phyloP scores from a whole-genome alignment of 768 basidiomycete genomes.

The Lentinula sp. region DNA sequence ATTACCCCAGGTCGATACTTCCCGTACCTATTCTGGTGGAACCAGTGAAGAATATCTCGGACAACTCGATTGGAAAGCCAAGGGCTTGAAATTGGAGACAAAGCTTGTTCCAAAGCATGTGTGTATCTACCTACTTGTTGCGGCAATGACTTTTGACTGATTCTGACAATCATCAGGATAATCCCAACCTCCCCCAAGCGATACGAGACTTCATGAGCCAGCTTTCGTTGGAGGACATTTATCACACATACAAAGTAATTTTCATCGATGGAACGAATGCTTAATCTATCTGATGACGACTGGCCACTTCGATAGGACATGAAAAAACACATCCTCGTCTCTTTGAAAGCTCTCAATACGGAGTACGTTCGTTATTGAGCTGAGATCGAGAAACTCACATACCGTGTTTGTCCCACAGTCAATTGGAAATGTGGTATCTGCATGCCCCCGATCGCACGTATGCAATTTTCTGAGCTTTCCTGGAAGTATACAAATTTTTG shows the following conservation, averaged over 20 bases:
- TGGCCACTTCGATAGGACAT: not conserved
- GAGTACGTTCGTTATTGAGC: conserved; percentile 29
- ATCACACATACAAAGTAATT: not conserved
- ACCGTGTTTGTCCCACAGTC: conserved; percentile 26
- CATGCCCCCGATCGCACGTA: conserved; percentile 45
- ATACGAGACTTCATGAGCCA: not conserved
- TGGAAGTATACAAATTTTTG: not conserved
- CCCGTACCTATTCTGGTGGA: conserved; percentile 9
- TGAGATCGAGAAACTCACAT: not conserved
- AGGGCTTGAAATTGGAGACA: conserved; percentile 38
- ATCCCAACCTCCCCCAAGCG: not conserved
- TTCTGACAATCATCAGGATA: not conserved
- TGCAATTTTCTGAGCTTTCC: not conserved
- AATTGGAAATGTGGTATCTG: conserved; percentile 48
- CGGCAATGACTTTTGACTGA: not conserved
- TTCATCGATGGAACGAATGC: not conserved
- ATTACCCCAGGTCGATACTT: conserved; percentile 8
- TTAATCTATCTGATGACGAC: not conserved
- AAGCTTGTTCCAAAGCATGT: conserved; percentile 35
- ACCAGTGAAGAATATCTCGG: conserved; percentile 27
- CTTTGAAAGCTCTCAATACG: conserved; percentile 37
- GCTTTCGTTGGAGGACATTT: not conserved
- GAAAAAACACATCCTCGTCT: conserved; percentile 15
- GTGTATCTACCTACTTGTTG: not conserved
- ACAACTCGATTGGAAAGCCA: conserved; percentile 32